Conservation (phyloP, 495 filamentous ascomycete genomes). For the Penicillium longicatenatum region DNA sequence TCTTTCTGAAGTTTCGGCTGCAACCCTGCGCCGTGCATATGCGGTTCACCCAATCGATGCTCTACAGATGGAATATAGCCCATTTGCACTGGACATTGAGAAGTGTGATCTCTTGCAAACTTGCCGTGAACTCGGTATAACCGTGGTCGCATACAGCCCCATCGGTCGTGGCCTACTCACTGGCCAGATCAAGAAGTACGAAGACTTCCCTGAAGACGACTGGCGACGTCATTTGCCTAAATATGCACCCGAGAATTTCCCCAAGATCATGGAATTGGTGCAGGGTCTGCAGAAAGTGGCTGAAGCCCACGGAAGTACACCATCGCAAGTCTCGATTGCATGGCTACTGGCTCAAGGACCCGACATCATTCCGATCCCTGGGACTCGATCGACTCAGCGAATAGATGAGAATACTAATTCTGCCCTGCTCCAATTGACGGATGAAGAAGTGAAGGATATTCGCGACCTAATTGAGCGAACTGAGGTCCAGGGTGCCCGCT, state of each 20-base stretch:
- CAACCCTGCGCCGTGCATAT: slow-evolving; percentile 62
- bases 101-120: slow-evolving; percentile 52
- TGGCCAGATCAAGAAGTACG: slow-evolving; percentile 43
- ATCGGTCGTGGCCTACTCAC: slow-evolving; percentile 62
- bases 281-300: slow-evolving; percentile 44
- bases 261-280: slow-evolving; percentile 52
- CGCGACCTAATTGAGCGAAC: slow-evolving; percentile 13
- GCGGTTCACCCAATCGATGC: slow-evolving; percentile 61
- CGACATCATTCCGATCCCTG: slow-evolving; percentile 59
- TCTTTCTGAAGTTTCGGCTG: slow-evolving; percentile 55
- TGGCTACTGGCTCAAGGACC: slow-evolving; percentile 44
- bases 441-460: slow-evolving; percentile 43
- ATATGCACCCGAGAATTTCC: slow-evolving; percentile 53
- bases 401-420: slow-evolving; percentile 58
- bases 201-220: slow-evolving; percentile 49
- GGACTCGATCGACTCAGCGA: slow-evolving; percentile 54
- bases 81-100: slow-evolving; percentile 63
- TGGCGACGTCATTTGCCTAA: slow-evolving; percentile 44
- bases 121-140: slow-evolving; percentile 61
- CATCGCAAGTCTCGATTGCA: slow-evolving; percentile 17
- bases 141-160: slow-evolving; percentile 63
- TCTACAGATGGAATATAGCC: slow-evolving; percentile 65
- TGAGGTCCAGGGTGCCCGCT: slow-evolving; percentile 14
- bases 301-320: slow-evolving; percentile 25
- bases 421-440: slow-evolving; percentile 42